Conservation (phyloP, 2,329 filamentous ascomycete genomes). For the Leptoxyphium fumago region DNA sequence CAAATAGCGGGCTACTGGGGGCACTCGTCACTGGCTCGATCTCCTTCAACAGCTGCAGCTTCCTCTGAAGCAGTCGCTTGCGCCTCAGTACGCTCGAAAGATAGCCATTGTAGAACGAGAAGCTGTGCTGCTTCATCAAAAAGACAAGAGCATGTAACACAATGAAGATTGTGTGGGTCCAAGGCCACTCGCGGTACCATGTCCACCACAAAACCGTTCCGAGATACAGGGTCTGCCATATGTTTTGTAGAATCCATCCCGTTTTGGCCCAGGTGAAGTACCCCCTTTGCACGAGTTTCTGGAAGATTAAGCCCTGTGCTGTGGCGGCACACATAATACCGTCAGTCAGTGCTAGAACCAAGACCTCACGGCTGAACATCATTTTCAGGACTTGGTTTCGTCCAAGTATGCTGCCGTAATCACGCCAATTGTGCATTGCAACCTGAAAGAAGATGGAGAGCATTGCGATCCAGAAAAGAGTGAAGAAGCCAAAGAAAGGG, state of each 20-base stretch:
- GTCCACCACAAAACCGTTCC: conserved; percentile 49
- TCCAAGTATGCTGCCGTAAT: conserved; percentile 54
- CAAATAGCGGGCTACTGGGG: conserved; percentile 20
- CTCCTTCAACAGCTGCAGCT: conserved; percentile 43
- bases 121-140: conserved; percentile 75
- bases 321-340: conserved; percentile 54
- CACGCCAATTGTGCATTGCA: conserved; percentile 51
- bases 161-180: conserved; percentile 70
- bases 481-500: conserved; percentile 67
- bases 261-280: conserved; percentile 50
- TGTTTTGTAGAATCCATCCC: conserved; percentile 62
- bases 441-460: conserved; percentile 52
- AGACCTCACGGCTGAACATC: conserved; percentile 46
- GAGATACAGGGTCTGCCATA: conserved; percentile 57
- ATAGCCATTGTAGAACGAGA: conserved; percentile 66
- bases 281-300: conserved; percentile 44
- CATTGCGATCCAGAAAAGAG: conserved; percentile 61
- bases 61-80: conserved; percentile 27
- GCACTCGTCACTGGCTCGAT: conserved; percentile 28
- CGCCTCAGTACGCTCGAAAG: conserved; percentile 42
- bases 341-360: conserved; percentile 45
- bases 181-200: conserved; percentile 60
- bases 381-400: conserved; percentile 55
- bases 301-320: conserved; percentile 49
- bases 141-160: conserved; percentile 60